Conservation (phyloP, 495 filamentous ascomycete genomes). For the Polyplosphaeria fusca region DNA sequence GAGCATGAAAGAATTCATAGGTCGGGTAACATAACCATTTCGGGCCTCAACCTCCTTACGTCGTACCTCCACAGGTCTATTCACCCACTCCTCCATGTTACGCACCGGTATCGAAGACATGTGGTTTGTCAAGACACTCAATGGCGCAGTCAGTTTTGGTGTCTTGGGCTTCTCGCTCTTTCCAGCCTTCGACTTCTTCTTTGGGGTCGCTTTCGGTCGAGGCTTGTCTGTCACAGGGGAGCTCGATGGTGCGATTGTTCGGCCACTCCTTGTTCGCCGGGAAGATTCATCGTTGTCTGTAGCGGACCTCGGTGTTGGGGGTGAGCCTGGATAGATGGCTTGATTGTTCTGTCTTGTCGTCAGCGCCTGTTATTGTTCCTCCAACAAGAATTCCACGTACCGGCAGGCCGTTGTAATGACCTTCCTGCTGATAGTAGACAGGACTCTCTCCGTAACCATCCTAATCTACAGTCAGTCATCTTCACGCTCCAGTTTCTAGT, state of each 20-base stretch:
- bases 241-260: constrained; percentile 38
- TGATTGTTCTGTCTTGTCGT: constrained; percentile 15
- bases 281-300: constrained; percentile 37
- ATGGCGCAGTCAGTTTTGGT: constrained; percentile 59
- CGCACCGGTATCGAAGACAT: constrained; percentile 60
- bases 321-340: constrained; percentile 35
- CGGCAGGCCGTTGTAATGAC: constrained; percentile 42
- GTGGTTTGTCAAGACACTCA: constrained; percentile 75
- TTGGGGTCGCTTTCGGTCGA: constrained; percentile 45
- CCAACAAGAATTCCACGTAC: constrained; percentile 6
- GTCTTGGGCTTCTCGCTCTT: constrained; percentile 52
- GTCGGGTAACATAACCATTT: constrained; percentile 79
- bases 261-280: constrained; percentile 49
- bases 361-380: constrained; percentile 18
- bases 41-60: constrained; percentile 62
- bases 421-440: constrained; percentile 45
- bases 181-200: constrained; percentile 51
- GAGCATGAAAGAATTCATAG: constrained; percentile 99
- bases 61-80: constrained; percentile 64
- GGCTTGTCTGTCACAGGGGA: constrained; percentile 33
- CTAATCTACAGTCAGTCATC: constrained; percentile 7
- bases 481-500: background rate
- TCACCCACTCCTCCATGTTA: constrained; percentile 82
- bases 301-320: constrained; percentile 42
- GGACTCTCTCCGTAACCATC: constrained; percentile 33